A percentile compares a stretch with the other conserved stretches of the same genome.
These are phyloP conservation scores for Pseudohyphozyma bogoriensis DNA, from an alignment of 768 basidiomycete species.

Conservation along the genomic window DNA sequence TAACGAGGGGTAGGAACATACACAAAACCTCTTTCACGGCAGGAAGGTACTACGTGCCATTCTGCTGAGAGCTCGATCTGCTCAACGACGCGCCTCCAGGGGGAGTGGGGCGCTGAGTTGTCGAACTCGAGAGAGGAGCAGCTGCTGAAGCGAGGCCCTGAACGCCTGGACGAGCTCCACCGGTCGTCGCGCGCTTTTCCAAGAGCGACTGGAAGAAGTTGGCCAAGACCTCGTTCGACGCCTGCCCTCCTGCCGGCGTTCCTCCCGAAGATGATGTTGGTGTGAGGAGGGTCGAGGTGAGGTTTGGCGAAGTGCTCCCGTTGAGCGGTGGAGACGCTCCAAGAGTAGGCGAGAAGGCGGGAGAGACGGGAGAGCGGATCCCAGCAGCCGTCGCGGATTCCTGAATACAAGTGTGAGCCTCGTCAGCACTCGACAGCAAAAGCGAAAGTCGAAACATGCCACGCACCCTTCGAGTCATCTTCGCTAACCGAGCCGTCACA, in stretches of 20 bases:
- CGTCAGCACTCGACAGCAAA: too few species aligned
- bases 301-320: not conserved
- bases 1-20: too few species aligned
- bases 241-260: slow-evolving; percentile 3
- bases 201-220: slow-evolving; percentile 24
- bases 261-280: not conserved
- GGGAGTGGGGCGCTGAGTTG: too few species aligned
- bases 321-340: not conserved
- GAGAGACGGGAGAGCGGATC: slow-evolving; percentile 1
- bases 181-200: not conserved
- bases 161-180: not conserved
- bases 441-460: too few species aligned
- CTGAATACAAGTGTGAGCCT: too few species aligned
- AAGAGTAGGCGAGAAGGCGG: too few species aligned
- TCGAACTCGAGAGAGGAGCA: too few species aligned
- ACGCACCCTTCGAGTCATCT: slow-evolving; percentile 15
- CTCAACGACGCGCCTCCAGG: too few species aligned
- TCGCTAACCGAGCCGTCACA: slow-evolving; percentile 1
- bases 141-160: too few species aligned
- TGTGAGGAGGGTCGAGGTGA: not conserved
- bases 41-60: too few species aligned
- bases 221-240: slow-evolving; percentile 21
- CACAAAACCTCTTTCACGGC: too few species aligned
- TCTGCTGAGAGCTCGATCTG: too few species aligned
- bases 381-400: not conserved